These are phyloP conservation scores for Puccinia coronata DNA, from an alignment of 1,284 basidiomycete genomes.

Conservation along the genomic window DNA sequence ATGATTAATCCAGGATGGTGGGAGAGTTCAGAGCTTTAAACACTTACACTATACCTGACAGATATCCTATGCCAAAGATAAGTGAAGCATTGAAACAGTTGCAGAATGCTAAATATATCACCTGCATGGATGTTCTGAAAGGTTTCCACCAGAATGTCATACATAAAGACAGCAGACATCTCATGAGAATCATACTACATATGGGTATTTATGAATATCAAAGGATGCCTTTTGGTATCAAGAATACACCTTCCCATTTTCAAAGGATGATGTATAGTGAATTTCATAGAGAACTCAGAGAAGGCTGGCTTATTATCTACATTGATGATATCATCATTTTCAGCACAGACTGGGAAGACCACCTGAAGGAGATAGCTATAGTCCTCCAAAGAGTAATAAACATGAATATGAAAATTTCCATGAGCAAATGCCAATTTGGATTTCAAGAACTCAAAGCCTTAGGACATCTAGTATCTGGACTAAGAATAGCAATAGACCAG, in stretches of 20 bases:
- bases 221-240: constrained; percentile 33
- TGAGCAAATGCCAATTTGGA: constrained; percentile 23
- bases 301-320: constrained; percentile 7
- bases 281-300: no score
- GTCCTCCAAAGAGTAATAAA: constrained; percentile 1
- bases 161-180: not conserved
- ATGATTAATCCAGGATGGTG: no score
- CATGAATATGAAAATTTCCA: constrained; percentile 31
- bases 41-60: constrained; percentile 14
- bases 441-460: constrained; percentile 23
- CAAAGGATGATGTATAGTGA: constrained; percentile 15
- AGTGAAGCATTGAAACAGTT: not conserved
- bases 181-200: constrained; percentile 6
- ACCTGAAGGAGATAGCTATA: not conserved
- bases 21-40: constrained; percentile 27
- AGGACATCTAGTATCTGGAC: not conserved
- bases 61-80: constrained; percentile 24
- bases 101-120: constrained; percentile 16
- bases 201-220: constrained; percentile 31
- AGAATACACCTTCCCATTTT: constrained; percentile 25
- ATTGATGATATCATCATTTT: constrained; percentile 41
- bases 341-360: not conserved
- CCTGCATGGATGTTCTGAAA: constrained; percentile 11
- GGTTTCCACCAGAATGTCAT: constrained; percentile 28
- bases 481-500: constrained; percentile 1